phyloP scores from a whole-genome alignment of 352 stramenopile species.

The Pythium rhizo-oryzae region DNA sequence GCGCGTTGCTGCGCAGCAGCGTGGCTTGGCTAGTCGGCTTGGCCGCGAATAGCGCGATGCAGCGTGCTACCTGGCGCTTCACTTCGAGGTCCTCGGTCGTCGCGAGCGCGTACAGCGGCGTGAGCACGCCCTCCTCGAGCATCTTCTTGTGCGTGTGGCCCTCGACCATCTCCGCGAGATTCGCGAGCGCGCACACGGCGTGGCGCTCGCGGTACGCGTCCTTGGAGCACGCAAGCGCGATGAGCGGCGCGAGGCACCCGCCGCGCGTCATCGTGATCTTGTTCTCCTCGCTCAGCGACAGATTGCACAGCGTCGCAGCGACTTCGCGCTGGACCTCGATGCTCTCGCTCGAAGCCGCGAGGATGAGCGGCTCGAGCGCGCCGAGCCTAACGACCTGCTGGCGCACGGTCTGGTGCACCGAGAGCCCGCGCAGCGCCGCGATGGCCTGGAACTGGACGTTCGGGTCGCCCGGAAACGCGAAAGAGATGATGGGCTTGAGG shows the following conservation, averaged over 20 bases:
- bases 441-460: constrained; percentile 98
- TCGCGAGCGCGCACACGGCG: constrained; percentile 92
- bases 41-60: constrained; percentile 93
- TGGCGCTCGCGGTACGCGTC: constrained; percentile 94
- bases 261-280: constrained; percentile 95
- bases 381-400: constrained; percentile 92
- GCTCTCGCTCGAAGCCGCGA: constrained; percentile 88
- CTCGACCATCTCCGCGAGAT: constrained; percentile 96
- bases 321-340: constrained; percentile 96
- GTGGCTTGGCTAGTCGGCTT: constrained; percentile 91
- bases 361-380: constrained; percentile 94
- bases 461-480: constrained; percentile 91
- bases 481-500: constrained; percentile 94
- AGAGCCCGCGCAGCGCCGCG: constrained; percentile 91
- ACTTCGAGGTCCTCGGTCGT: constrained; percentile 83
- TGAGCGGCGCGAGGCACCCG: constrained; percentile 92
- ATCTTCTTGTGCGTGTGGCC: constrained; percentile 95
- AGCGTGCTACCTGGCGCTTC: constrained; percentile 91
- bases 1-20: constrained; percentile 84
- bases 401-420: constrained; percentile 89
- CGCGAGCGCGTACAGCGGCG: constrained; percentile 87
- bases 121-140: constrained; percentile 92
- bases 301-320: constrained; percentile 93
- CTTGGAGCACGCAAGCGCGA: constrained; percentile 84
- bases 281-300: constrained; percentile 96